phyloP scores from a whole-genome alignment of 192 early-diverging fungal genomes.

The Haplosporangium gracile region DNA sequence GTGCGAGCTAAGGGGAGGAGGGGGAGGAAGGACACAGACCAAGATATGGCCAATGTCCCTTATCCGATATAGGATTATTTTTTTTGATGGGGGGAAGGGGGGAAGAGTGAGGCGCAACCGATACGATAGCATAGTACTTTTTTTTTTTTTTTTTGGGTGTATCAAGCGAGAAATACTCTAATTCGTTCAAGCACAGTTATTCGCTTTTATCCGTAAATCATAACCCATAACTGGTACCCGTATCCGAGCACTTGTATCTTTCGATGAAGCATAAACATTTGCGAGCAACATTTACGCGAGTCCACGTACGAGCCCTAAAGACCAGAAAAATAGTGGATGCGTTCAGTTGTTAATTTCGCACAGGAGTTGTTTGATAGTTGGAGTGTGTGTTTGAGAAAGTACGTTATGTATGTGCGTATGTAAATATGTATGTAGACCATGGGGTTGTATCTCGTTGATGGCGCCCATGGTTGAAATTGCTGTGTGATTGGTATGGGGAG shows the following conservation, averaged over 20 bases:
- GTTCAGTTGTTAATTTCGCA: background rate
- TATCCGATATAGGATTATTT: no score
- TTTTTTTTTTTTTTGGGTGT: no score
- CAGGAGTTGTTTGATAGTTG: background rate
- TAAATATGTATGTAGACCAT: background rate
- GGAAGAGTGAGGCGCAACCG: background rate
- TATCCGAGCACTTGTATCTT: background rate
- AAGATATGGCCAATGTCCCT: background rate
- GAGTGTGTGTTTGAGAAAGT: conserved; percentile 1
- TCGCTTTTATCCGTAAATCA: no score
- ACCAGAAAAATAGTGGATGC: background rate
- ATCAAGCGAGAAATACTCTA: background rate
- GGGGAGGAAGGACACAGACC: background rate
- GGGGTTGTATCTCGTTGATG: background rate
- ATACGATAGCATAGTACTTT: background rate
- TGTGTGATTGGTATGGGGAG: background rate
- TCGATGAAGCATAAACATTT: background rate
- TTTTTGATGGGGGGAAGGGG: background rate
- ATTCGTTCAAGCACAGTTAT: background rate
- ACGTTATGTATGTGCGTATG: background rate
- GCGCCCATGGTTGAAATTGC: background rate
- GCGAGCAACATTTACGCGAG: background rate
- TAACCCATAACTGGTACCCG: background rate
- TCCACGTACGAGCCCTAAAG: background rate
- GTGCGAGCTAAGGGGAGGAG: no score